A percentile compares a stretch with the other conserved stretches of the same genome.
Conservation (phyloP, 2,329 filamentous ascomycete genomes). For the Ramularia endophylla region DNA sequence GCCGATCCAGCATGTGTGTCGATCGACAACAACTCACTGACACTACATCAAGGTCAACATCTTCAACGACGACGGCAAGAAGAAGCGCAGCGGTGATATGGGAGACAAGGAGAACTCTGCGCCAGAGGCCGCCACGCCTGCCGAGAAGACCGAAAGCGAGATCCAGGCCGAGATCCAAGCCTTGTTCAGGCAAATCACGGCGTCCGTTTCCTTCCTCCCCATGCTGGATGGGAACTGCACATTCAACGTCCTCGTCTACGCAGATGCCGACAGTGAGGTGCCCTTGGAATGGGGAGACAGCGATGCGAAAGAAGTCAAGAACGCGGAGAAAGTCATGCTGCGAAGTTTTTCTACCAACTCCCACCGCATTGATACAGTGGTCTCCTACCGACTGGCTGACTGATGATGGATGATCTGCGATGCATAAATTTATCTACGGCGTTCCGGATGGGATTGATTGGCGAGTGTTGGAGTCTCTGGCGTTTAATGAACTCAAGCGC, state of each 20-base stretch:
- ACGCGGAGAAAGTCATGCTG: conserved; percentile 91
- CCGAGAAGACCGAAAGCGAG: conserved; percentile 82
- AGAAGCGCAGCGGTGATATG: conserved; percentile 25
- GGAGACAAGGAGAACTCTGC: conserved; percentile 66
- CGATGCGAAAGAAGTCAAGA: conserved; percentile 92
- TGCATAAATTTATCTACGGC: background rate
- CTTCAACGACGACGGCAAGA: conserved; percentile 39
- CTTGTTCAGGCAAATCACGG: conserved; percentile 96
- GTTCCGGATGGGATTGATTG: background rate
- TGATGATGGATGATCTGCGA: background rate
- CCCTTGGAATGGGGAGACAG: conserved; percentile 98
- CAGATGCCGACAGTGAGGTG: conserved; percentile 92
- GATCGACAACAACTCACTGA: background rate
- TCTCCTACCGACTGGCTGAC: conserved; percentile 65
- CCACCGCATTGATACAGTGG: conserved; percentile 89
- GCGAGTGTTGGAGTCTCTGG: too few species aligned
- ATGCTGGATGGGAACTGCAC: conserved; percentile 93
- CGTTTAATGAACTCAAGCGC: too few species aligned
- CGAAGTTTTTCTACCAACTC: conserved; percentile 93
- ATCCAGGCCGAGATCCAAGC: conserved; percentile 95
- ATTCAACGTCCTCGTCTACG: conserved; percentile 97
- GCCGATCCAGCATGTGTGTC: background rate
- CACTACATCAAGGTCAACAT: conserved; percentile 23
- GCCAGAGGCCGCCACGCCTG: conserved; percentile 15
- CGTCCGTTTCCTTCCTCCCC: conserved; percentile 92